Base-by-base conservation (phyloP, 345 rosid genomes). In the Hibiscus syriacus region DNA sequence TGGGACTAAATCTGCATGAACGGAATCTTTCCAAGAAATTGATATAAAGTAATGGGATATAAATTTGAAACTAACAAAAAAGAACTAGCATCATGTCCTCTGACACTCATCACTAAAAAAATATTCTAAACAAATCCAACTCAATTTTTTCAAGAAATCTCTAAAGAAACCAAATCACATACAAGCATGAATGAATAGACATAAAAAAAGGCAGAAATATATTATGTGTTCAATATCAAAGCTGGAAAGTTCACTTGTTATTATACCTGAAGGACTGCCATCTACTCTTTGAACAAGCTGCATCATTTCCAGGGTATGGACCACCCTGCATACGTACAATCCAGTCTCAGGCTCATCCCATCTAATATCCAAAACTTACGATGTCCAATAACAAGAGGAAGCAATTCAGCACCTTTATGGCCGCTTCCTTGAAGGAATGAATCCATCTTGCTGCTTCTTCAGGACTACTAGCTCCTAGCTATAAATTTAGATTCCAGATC, bases 371-470 rank as follows among this genome's bases (percentile, higher is more conserved):
- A 52, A 26, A 20, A 75, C 48, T 20, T 36, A 49, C 30, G 17
- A 63, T 43, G 32, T 63, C 14, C 9, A 20, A 48, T 54, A 54
- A 61, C 22, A 66, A 55, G 41, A 58, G n/a, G 46, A 49, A 68
- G 71, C 59, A 16, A 30, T 71, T 55, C 43, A 14, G 22, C 49
- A 92, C 96, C 97, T 92, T 86, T 73, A 88, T 68, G 70, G 96
- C 92, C 43, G 86, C 82, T 70, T 90, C 90, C 76, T 88, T 90
- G 54, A 92, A 81, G 23, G 83, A 81, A 78, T 82, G 93, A 71
- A 92, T 92, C 98, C 98, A 92, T 79, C 82, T 84, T 54, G 94
- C 98, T 73, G 96, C 98, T 79, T 90, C 98, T 74, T 92, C 96
- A 49, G 98, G 90, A 73, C 98, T 84, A 75, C 87, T 83, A 70